Evolutionary conservation across 305 asterid species (phyloP), one percentile per base, ranked within the genome.

Genomic region (Lippia alba): DNA sequence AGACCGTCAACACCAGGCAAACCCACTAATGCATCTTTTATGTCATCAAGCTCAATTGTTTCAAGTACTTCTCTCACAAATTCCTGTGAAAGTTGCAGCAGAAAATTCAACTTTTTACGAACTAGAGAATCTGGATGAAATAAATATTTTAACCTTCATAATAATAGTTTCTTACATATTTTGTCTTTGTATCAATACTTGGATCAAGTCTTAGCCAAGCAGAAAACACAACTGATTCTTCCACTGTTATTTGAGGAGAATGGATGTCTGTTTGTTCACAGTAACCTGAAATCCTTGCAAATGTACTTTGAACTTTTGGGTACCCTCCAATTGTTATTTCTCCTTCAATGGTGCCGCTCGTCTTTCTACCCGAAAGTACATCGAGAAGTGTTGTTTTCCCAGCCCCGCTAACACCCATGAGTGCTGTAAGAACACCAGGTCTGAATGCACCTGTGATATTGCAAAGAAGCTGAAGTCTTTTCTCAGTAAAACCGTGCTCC

Each of bases 331-430:
- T 33, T 71, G 48, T 82, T 19, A 87, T 87, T 39, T 79, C 84
- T 20, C 90, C 92, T 69, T 87, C 88, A 18, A 82, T 72, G 12
- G 61, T 53, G 5, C 92, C 92, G n/a, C 79, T 87, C 5, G 90
- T 82, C 76, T 87, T 86, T 79, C 92, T 82, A 49, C 92, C 90
- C 34, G 92, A 76, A 48, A 86, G 87, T 56, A 86, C 90, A 69
- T 86, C 92, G 56, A 86, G 89, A 62, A 86, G 92, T 54, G 92
- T 86, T 0, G 92, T 86, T 79, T 86, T 86, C 20, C 92, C 92
- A 10, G 92, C 92, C 67, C 92, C 92, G 77, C 89, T 86, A 49
- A 84, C 85, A 30, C 92, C 92, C 92, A 86, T 84, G 10, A 86
- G 80, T 51, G 92, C 92, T 12, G 92, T 81, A 18, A 86, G 89